Percentiles rank a stretch among this genome's conserved stretches.
These are phyloP conservation scores for Fraxinus paxiana DNA, from an alignment of 305 asterid species.

Conservation along the genomic window DNA sequence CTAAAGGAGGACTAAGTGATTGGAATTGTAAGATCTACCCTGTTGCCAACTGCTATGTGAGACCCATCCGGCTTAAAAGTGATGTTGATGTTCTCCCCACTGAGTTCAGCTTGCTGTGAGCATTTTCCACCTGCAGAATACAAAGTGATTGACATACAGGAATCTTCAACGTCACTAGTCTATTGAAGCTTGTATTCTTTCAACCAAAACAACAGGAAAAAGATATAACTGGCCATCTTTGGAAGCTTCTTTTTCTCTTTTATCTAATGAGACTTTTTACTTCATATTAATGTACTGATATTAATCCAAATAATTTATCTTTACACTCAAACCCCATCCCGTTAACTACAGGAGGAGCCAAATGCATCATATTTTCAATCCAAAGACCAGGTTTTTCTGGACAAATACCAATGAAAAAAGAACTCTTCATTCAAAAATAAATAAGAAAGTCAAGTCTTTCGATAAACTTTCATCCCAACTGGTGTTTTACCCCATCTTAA, in stretches of 20 bases:
- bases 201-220: constrained; percentile 10
- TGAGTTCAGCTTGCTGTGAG: constrained; percentile 90
- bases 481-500: not conserved
- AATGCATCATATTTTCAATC: not conserved
- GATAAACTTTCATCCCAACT: not conserved
- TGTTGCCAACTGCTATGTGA: constrained; percentile 92
- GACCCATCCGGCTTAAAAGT: constrained; percentile 95
- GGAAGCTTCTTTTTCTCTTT: not conserved
- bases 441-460: not conserved
- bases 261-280: not conserved
- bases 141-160: constrained; percentile 4
- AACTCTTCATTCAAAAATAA: not conserved
- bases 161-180: constrained; percentile 11
- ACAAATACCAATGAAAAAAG: constrained; percentile 5
- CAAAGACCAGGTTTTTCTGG: not conserved
- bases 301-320: not conserved
- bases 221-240: not conserved
- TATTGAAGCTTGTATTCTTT: constrained; percentile 2
- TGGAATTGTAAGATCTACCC: constrained; percentile 44
- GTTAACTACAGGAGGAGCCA: not conserved
- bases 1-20: not conserved
- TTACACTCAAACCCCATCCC: not conserved
- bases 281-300: not conserved
- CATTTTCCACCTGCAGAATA: constrained; percentile 78
- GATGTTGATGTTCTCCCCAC: constrained; percentile 96